These are phyloP conservation scores for Yarrowia sp. DNA, from an alignment of 805 yeast species.

Conservation along the genomic window DNA sequence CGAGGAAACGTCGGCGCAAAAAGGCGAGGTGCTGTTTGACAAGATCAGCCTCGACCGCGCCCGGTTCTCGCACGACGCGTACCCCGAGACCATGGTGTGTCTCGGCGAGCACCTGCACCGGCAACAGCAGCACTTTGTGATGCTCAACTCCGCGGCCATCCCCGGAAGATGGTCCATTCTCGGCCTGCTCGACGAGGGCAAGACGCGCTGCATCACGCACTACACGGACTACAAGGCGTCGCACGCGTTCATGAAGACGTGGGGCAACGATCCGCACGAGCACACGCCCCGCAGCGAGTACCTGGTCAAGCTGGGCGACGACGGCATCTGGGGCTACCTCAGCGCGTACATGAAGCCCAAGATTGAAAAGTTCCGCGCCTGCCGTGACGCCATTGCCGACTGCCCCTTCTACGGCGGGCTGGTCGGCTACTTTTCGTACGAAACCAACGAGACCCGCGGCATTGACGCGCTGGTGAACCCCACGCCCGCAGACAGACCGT, in stretches of 20 bases:
- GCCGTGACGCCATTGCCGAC: constrained; percentile 34
- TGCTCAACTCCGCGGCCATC: constrained; percentile 72
- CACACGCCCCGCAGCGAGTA: constrained; percentile 18
- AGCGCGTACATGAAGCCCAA: constrained; percentile 48
- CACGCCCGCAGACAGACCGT: constrained; percentile 36
- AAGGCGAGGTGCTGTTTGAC: constrained; percentile 14
- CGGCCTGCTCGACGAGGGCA: constrained; percentile 48
- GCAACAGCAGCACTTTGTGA: constrained; percentile 48
- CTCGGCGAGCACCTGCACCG: neutral
- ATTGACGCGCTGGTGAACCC: constrained; percentile 42
- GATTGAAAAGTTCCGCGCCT: constrained; percentile 33
- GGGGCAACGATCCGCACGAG: constrained; percentile 23
- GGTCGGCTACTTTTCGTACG: constrained; percentile 83
- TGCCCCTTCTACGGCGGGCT: constrained; percentile 77
- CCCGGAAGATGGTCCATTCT: constrained; percentile 90
- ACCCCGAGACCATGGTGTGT: constrained; percentile 17
- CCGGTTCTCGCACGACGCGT: constrained; percentile 6
- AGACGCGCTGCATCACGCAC: constrained; percentile 30
- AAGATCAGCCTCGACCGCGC: constrained; percentile 1
- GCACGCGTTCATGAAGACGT: constrained; percentile 29
- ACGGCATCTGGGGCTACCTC: constrained; percentile 51
- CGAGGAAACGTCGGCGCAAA: constrained; percentile 8
- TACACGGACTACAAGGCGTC: constrained; percentile 29
- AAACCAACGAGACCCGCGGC: constrained; percentile 42
- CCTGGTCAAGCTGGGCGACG: neutral